Conservation (phyloP, 768 basidiomycete genomes). For the Boletus barrowsii region DNA sequence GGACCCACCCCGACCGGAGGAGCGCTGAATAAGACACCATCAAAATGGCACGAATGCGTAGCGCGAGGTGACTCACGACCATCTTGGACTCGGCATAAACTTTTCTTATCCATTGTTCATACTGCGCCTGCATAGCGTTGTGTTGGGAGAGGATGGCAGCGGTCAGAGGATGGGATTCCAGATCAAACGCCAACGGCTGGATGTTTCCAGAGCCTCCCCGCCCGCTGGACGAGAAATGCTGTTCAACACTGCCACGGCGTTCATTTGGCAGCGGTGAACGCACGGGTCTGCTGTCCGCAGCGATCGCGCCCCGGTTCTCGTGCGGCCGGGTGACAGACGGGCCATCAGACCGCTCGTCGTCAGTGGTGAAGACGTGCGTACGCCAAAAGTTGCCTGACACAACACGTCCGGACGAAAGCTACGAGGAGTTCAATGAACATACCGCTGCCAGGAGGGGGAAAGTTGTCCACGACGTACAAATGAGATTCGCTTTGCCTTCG, state of each 20-base stretch:
- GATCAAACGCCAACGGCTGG: background rate
- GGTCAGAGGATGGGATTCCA: constrained; percentile 21
- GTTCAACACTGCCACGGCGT: background rate
- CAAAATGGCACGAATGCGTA: background rate
- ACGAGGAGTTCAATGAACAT: background rate
- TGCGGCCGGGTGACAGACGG: background rate
- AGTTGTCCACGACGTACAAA: constrained; percentile 10
- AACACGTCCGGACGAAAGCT: constrained; percentile 23
- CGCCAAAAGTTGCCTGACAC: constrained; percentile 23
- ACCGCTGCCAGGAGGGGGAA: background rate
- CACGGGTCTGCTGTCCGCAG: background rate
- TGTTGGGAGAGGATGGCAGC: constrained; percentile 23
- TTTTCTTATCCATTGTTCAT: constrained; percentile 17
- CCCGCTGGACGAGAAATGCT: constrained; percentile 21
- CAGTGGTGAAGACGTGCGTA: too few species aligned
- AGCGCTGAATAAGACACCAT: constrained; percentile 11
- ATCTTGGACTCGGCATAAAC: constrained; percentile 13
- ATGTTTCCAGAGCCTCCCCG: constrained; percentile 28
- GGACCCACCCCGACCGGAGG: constrained; percentile 26
- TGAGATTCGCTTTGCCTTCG: constrained; percentile 3
- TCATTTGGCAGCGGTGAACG: background rate
- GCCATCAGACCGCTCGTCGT: background rate
- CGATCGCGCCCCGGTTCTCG: background rate
- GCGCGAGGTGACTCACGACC: constrained; percentile 13
- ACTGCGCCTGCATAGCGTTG: constrained; percentile 7